phyloP scores from a whole-genome alignment of 2,329 filamentous ascomycete species.

The Pseudogymnoascus sp. region DNA sequence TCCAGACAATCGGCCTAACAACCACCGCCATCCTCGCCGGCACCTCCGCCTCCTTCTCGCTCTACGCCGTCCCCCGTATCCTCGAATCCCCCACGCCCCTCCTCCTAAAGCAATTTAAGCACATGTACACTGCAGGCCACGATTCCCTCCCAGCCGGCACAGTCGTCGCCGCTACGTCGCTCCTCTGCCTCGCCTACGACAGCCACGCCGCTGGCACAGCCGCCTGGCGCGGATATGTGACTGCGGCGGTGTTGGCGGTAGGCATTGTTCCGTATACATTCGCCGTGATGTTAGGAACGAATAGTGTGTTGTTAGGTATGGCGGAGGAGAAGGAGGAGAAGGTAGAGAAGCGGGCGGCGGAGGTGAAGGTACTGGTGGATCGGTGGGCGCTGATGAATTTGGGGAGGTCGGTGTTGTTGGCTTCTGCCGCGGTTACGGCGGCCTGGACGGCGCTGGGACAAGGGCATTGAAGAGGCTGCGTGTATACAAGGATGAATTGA shows the following conservation, averaged over 20 bases:
- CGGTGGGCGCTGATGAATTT: constrained; percentile 47
- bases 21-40: constrained; percentile 38
- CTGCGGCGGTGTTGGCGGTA: constrained; percentile 37
- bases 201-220: constrained; percentile 20
- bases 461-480: background rate
- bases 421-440: constrained; percentile 23
- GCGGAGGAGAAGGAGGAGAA: constrained; percentile 30
- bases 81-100: constrained; percentile 46
- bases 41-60: constrained; percentile 32
- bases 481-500: background rate
- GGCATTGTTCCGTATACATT: constrained; percentile 45
- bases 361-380: constrained; percentile 43
- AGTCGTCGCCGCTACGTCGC: constrained; percentile 33
- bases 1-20: constrained; percentile 43
- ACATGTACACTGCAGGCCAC: constrained; percentile 33
- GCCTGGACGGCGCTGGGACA: constrained; percentile 21
- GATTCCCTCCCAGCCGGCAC: constrained; percentile 32
- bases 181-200: constrained; percentile 37
- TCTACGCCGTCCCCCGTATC: constrained; percentile 41
- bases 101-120: constrained; percentile 46
- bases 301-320: constrained; percentile 39
- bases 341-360: constrained; percentile 32
- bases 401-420: constrained; percentile 29
- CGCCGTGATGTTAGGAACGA: constrained; percentile 36
- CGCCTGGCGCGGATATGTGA: constrained; percentile 31